Evolutionary conservation across 2,329 filamentous ascomycete genomes (phyloP).

Genomic region (Fusarium euwallaceae): DNA sequence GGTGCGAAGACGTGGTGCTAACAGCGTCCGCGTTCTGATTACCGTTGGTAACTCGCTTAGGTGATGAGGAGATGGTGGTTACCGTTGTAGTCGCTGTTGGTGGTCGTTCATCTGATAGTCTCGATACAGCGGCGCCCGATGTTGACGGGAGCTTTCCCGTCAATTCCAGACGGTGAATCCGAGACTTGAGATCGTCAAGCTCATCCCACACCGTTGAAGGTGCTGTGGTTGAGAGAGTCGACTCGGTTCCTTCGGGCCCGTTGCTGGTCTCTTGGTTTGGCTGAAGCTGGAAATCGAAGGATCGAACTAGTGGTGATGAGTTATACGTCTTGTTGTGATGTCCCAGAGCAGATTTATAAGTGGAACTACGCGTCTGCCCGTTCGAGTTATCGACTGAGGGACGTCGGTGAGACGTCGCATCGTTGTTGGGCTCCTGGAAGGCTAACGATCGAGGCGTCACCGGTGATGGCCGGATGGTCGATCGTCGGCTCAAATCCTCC

Average conservation of each 20-base stretch:
- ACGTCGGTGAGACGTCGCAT: conserved; percentile 50
- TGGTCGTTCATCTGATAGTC: conserved; percentile 83
- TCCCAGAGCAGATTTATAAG: conserved; percentile 54
- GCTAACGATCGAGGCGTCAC: conserved; percentile 63
- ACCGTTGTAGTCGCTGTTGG: conserved; percentile 91
- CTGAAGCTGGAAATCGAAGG: conserved; percentile 51
- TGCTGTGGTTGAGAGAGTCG: conserved; percentile 87
- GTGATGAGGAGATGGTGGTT: conserved; percentile 91
- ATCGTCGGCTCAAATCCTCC: conserved; percentile 55
- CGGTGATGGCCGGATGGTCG: conserved; percentile 58
- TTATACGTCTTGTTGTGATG: conserved; percentile 60
- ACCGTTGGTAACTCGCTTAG: conserved; percentile 70
- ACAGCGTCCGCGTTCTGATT: conserved; percentile 52
- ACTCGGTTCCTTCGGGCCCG: conserved; percentile 79
- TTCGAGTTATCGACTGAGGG: conserved; percentile 58
- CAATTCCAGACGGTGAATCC: conserved; percentile 89
- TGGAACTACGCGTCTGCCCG: conserved; percentile 57
- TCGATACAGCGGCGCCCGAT: conserved; percentile 83
- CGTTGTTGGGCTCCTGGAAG: conserved; percentile 59
- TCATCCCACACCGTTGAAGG: conserved; percentile 98
- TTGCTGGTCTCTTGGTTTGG: conserved; percentile 52
- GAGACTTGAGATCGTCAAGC: conserved; percentile 92
- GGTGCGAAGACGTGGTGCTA: conserved; percentile 58
- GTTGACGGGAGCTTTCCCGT: conserved; percentile 89
- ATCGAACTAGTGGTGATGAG: conserved; percentile 70